phyloP scores from a whole-genome alignment of 345 rosid genomes.

The Populus alba region DNA sequence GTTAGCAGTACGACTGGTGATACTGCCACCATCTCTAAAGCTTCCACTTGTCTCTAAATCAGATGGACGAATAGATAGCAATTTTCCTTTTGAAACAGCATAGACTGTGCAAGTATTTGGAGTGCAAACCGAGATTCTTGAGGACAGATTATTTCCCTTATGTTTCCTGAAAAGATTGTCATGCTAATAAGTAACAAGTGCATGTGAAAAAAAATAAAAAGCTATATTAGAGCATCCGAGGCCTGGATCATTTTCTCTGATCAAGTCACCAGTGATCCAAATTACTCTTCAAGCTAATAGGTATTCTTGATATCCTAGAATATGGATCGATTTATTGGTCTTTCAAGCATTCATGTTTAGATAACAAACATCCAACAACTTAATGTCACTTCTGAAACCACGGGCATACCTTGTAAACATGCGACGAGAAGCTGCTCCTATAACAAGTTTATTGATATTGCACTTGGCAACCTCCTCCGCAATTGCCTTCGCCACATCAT shows the following conservation, averaged over 20 bases:
- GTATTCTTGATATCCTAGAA: not conserved
- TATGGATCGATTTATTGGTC: not conserved
- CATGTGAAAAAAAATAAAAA: not conserved
- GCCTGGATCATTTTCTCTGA: not conserved
- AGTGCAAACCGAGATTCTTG: constrained; percentile 51
- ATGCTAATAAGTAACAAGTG: not conserved
- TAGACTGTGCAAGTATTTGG: constrained; percentile 79
- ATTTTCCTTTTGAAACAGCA: constrained; percentile 69
- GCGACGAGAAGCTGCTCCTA: constrained; percentile 66
- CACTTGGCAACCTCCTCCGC: constrained; percentile 61
- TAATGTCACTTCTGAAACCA: not conserved
- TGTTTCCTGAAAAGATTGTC: constrained; percentile 42
- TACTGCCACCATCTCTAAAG: constrained; percentile 44
- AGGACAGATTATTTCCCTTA: constrained; percentile 53
- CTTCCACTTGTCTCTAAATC: constrained; percentile 51
- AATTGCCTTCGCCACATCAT: constrained; percentile 61
- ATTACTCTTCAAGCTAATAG: not conserved
- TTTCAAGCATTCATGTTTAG: not conserved
- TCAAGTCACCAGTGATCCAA: not conserved
- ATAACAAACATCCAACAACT: not conserved
- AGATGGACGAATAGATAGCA: constrained; percentile 74
- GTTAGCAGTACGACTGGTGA: constrained; percentile 40
- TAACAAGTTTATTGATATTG: constrained; percentile 58
- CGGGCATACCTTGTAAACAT: constrained; percentile 59
- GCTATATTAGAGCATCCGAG: not conserved